Base-by-base conservation (phyloP, 73 alveolate genomes). In the Stentor coeruleus region DNA sequence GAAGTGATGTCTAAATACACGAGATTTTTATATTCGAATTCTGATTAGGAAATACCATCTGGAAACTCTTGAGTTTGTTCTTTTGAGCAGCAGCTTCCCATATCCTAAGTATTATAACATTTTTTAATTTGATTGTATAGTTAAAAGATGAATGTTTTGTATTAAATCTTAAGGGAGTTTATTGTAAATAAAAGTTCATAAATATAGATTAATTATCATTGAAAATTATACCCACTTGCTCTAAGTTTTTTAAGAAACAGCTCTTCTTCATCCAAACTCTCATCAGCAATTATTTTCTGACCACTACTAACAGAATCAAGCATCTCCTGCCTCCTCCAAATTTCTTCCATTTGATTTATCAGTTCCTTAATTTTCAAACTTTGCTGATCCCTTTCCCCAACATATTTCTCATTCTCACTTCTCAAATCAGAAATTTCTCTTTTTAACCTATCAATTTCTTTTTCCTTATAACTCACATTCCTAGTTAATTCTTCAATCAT, bases 391-490 rank as follows among this genome's bases (percentile, higher is more conserved):
- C 66, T 49, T 49, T 49, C 66, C 6, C 66, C 20, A 49, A 6
- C 6, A 49, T 11, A 49, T 33, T 66, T 66, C 33, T 31, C 79
- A 66, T 20, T 20, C 2, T 66, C 79, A 66, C 33, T 66, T 2
- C 79, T 66, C 37, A 66, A 20, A 37, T 20, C 37, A 66, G n/a
- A 37, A 33, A 66, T 33, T 66, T 66, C 79, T 31, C 79, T 66
- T 31, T 66, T 66, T 26, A 66, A 33, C 11, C 37, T 66, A 28
- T 66, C 79, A 0, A 66, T 31, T 31, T 66, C 79, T 2, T 66
- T 66, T 66, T 66, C 79, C 37, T 20, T 20, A 26, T 66, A 11
- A 26, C 15, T 66, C 42, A 66, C n/a, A 31, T 33, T 66, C 2
- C 79, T 31, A 20, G 79, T 31, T 20, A 66, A 20, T 26, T 66